Base-by-base conservation (phyloP, 768 basidiomycete genomes). In the Mycena latifolia region DNA sequence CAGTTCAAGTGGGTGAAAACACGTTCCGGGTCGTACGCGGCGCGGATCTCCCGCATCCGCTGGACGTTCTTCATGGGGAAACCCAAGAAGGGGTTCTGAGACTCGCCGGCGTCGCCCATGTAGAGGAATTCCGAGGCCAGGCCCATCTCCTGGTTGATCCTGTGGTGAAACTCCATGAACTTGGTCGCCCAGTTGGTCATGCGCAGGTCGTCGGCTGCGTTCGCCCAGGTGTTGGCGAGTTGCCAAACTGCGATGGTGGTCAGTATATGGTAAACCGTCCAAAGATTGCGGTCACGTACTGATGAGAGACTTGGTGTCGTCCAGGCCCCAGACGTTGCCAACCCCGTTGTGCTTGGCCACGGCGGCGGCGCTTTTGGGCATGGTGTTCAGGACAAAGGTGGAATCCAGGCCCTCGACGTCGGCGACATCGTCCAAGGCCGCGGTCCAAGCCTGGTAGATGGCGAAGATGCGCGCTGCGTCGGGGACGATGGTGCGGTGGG, bases 171-270 rank as follows among this genome's bases (percentile, higher is more conserved):
- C 12, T 47, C 46, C 20, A 47, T 7, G n/a, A 47, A 47, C 20
- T 47, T 47, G 46, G n/a, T 47, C 12, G n/a, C n/a, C 46, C 46
- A 47, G 46, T 47, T 47, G 46, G 46, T 47, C 20, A 47, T 47
- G n/a, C 46, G 46, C 46, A n/a, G n/a, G 46, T 47, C 46, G 46
- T 47, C 46, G 46, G 46, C 10, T n/a, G 46, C 46, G 46, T 47
- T 47, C n/a, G 10, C 14, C 46, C 46, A 47, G 46, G 20, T 47
- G 46, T 47, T 47, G 22, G 46, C 20, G 46, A 24, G 6, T 25
- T 47, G 46, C 46, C 46, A 47, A 47, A 24, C 46, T 47, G 46
- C 25, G 25, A 24, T 15, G 22, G 46, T 47, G 46, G 46, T 47
- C 22, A 47, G 46, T 24, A 47, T 47, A 15, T 47, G n/a, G 20